Conservation (phyloP, 2,329 filamentous ascomycete genomes). For the Xylariaceae sp. region DNA sequence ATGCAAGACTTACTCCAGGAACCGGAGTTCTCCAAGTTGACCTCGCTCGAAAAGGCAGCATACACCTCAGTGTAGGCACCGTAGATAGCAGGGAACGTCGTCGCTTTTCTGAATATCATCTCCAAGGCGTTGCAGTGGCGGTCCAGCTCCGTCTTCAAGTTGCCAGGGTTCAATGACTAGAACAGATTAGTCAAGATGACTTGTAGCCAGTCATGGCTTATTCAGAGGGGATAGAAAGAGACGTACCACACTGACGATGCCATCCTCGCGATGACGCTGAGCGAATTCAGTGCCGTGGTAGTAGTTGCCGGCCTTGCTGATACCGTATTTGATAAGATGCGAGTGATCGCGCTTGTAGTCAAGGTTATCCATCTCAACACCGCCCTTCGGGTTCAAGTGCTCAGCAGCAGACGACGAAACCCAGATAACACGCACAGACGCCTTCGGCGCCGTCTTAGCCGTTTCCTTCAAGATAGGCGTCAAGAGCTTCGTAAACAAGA, state of each 20-base stretch:
- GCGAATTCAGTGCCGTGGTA: constrained; percentile 30
- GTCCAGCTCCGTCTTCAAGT: constrained; percentile 28
- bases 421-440: constrained; percentile 30
- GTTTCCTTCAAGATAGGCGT: constrained; percentile 25
- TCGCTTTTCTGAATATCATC: constrained; percentile 20
- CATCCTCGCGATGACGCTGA: constrained; percentile 23
- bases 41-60: constrained; percentile 35
- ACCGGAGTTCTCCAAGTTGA: constrained; percentile 32
- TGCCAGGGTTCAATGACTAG: constrained; percentile 30
- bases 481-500: constrained; percentile 31
- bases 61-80: constrained; percentile 42
- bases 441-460: constrained; percentile 21
- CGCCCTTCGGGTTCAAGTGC: constrained; percentile 21
- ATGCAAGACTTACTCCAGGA: constrained; percentile 26
- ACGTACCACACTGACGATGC: constrained; percentile 28
- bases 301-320: constrained; percentile 31
- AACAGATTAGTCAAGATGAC: background rate
- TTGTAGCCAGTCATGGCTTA: constrained; percentile 2
- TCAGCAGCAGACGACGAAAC: constrained; percentile 30
- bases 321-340: constrained; percentile 23
- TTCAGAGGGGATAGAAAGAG: background rate
- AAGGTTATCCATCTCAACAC: constrained; percentile 31
- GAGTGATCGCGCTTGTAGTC: constrained; percentile 27
- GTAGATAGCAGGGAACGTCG: constrained; percentile 23
- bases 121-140: constrained; percentile 20